These are phyloP conservation scores for Diaporthe sp. DNA, from an alignment of 2,329 filamentous ascomycete genomes.

Conservation along the genomic window DNA sequence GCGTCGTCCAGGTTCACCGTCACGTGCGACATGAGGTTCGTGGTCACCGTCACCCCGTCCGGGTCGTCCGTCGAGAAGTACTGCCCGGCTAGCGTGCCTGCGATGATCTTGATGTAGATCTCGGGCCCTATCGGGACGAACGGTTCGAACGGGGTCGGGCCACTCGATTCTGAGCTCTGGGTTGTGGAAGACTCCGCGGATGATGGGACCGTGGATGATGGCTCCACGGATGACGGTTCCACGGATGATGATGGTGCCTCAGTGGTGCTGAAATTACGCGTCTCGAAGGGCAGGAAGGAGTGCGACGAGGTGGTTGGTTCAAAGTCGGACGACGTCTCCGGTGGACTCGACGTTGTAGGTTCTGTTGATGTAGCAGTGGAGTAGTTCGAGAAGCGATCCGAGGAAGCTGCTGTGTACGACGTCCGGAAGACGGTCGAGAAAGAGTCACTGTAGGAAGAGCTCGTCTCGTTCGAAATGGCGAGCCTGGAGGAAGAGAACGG, in stretches of 20 bases:
- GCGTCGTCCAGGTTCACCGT: neutral
- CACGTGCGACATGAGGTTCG: neutral
- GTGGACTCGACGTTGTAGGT: neutral
- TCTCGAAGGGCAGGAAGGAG: neutral
- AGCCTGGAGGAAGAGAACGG: neutral
- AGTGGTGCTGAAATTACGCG: neutral
- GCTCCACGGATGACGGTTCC: neutral
- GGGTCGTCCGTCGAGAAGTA: neutral
- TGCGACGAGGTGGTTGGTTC: neutral
- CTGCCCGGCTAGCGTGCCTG: neutral
- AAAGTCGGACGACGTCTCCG: neutral
- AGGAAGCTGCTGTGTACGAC: neutral
- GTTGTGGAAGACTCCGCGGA: neutral
- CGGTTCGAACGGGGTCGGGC: neutral
- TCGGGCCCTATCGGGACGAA: neutral
- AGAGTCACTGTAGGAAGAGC: neutral
- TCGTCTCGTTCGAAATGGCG: neutral
- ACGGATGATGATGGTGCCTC: neutral
- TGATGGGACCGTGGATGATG: neutral
- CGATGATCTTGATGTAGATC: neutral
- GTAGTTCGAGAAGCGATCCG: neutral
- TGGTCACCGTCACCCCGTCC: neutral
- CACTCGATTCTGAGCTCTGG: neutral
- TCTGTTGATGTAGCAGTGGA: neutral
- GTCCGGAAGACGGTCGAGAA: neutral